A percentile compares a stretch with the other conserved stretches of the same genome.
phyloP scores from a whole-genome alignment of 2,329 filamentous ascomycete genomes.

The Venturia nashicola region DNA sequence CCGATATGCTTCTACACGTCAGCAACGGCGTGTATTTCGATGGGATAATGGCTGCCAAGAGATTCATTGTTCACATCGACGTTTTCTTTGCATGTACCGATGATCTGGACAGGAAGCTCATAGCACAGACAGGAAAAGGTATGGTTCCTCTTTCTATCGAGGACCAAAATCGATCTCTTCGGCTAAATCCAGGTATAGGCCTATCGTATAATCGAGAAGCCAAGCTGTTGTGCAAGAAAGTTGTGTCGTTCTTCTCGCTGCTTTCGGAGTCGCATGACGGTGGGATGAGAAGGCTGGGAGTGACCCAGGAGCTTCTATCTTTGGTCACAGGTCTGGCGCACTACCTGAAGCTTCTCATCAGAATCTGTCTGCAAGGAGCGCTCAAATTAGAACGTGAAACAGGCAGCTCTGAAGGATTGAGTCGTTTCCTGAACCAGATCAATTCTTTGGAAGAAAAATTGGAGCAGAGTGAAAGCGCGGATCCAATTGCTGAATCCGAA shows the following conservation, averaged over 20 bases:
- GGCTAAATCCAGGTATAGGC: slow-evolving; percentile 36
- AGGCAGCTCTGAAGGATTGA: slow-evolving; percentile 59
- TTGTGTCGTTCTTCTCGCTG: slow-evolving; percentile 92
- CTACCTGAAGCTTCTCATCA: slow-evolving; percentile 92
- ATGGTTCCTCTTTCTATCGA: slow-evolving; percentile 19
- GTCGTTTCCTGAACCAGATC: slow-evolving; percentile 73
- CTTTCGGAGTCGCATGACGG: slow-evolving; percentile 90
- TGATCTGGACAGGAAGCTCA: slow-evolving; percentile 64
- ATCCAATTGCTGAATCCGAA: slow-evolving; percentile 29
- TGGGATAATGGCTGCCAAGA: slow-evolving; percentile 85
- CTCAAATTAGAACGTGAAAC: slow-evolving; percentile 83
- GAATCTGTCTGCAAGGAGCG: slow-evolving; percentile 89
- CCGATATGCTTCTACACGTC: slow-evolving; percentile 96
- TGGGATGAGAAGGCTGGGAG: slow-evolving; percentile 78
- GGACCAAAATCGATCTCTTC: slow-evolving; percentile 2
- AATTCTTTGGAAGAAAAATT: slow-evolving; percentile 69
- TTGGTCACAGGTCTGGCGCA: slow-evolving; percentile 92
- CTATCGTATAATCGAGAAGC: slow-evolving; percentile 88
- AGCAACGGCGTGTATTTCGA: slow-evolving; percentile 96
- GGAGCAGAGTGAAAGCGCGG: slow-evolving; percentile 48
- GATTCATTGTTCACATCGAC: slow-evolving; percentile 93
- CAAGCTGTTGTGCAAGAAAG: slow-evolving; percentile 99
- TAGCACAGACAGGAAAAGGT: slow-evolving; percentile 62
- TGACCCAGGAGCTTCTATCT: slow-evolving; percentile 96
- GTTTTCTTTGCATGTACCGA: slow-evolving; percentile 84